phyloP scores from a whole-genome alignment of 805 yeast species.

The Pichia gijzeniarum region DNA sequence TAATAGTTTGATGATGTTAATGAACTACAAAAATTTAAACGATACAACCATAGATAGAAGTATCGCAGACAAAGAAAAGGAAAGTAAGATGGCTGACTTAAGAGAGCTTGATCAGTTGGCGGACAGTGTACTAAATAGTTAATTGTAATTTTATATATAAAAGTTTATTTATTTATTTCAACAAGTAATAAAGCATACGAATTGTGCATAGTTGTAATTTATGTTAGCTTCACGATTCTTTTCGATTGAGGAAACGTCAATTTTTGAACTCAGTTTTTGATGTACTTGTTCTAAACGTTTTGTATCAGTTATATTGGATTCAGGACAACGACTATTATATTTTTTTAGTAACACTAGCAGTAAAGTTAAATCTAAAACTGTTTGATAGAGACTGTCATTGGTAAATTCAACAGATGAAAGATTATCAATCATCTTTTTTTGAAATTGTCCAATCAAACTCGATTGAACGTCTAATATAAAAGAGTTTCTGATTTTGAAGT shows the following conservation, averaged over 20 bases:
- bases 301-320: constrained; percentile 15
- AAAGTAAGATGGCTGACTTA: constrained; percentile 15
- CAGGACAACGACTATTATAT: constrained; percentile 15
- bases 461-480: constrained; percentile 20
- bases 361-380: constrained; percentile 22
- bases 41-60: not conserved
- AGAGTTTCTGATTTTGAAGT: constrained; percentile 17
- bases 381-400: constrained; percentile 21
- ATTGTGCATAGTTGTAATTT: constrained; percentile 21
- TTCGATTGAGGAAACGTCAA: constrained; percentile 13
- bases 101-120: constrained; percentile 22
- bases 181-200: constrained; percentile 20
- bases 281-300: constrained; percentile 18
- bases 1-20: constrained; percentile 5
- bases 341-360: constrained; percentile 18
- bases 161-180: not conserved
- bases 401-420: constrained; percentile 17
- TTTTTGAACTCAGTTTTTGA: constrained; percentile 18
- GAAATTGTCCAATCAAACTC: constrained; percentile 19
- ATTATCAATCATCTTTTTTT: constrained; percentile 20
- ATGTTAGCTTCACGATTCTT: constrained; percentile 18
- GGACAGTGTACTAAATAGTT: constrained; percentile 20
- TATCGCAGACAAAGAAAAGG: not conserved
- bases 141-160: constrained; percentile 2
- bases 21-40: not conserved